Evolutionary conservation across 306 rosid genomes (phyloP), one percentile per base, ranked within the genome.

Genomic region (Quercus glauca): DNA sequence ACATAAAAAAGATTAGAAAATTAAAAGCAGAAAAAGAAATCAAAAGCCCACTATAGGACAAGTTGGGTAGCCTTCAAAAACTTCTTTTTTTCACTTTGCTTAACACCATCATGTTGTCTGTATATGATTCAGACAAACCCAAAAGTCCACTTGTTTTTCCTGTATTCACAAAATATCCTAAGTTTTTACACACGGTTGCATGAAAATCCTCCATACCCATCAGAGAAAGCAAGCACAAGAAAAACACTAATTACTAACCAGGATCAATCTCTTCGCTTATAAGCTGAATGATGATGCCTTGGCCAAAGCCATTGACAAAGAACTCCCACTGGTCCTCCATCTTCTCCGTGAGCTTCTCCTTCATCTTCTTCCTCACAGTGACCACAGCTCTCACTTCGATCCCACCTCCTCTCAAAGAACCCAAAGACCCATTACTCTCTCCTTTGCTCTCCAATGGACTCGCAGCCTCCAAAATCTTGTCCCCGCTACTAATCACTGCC

Each of bases 311-410:
- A 75, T 91, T 95, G 57, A 91, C 20, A 18, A 91, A 80, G 29
- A 78, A 84, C 71, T 92, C 97, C 94, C 92, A 95, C 81, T 86
- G 86, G 84, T 95, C 98, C 59, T 85, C 93, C 31, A 95, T 45
- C 82, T 81, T 89, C 6, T 91, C 97, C 1, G 57, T 57, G 6
- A 94, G 29, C 67, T 79, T 93, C 86, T 90, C 91, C 83, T 91
- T 92, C 90, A 87, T 89, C 82, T 93, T 91, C 83, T 92, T 92
- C 84, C 93, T 89, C 83, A 95, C 88, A 7, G 82, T 89, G 41
- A 91, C 79, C 80, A 75, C 90, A 10, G 91, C 97, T 41, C 73
- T 91, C 77, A 93, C 97, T 60, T 85, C 64, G 23, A 89, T 84
- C 77, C 82, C 89, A 41, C 69, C 87, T 0, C 64, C 87, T 0